Evolutionary conservation across 2,329 filamentous ascomycete species (phyloP), one percentile per base, ranked within the genome.

Genomic region (Neofusicoccum laricinum): DNA sequence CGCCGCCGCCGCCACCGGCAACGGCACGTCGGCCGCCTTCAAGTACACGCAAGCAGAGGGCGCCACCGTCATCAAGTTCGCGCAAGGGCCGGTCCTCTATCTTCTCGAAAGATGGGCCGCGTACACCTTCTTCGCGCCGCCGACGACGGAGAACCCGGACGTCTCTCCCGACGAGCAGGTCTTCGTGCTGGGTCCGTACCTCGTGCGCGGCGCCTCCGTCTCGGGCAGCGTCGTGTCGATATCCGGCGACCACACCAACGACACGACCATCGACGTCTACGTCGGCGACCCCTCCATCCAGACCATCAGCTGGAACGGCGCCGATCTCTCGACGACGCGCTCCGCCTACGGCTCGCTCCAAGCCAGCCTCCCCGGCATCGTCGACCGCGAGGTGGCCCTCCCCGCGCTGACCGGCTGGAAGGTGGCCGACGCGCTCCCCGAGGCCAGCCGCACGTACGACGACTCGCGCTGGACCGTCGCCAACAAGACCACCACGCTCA

Each of bases 361-460:
- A 11, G 63, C 55, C 1, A 6, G 17, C 1, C 14, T 64, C 12
- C 45, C 53, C 0, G 63, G 63, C 11, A 45, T 57, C 46, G 25
- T 38, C 4, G 51, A 51, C 36, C 46, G 43, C 53, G 36, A 15
- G 1, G 55, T 59, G 12, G 4, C 34, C 3, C 72, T 85, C 0
- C 82, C 82, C 0, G 53, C 74, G 0, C 70, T 85, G 0, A 2
- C 63, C 8, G 73, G 71, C 0, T 86, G 84, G 84, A 82, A 80
- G 68, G 79, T 78, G 10, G 67, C 76, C 2, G 81, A 85, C 67
- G 76, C 77, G 55, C 75, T 86, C 21, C 84, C 84, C 0, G 84
- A 86, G 69, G 77, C 80, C 32, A 66, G 72, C 0, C 61, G 70
- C 0, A 69, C 75, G 19, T 86, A 86, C 69, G 71, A 80, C 64